Evolutionary conservation across 257 asterid species (phyloP).

Genomic region (Lavandula angustifolia): DNA sequence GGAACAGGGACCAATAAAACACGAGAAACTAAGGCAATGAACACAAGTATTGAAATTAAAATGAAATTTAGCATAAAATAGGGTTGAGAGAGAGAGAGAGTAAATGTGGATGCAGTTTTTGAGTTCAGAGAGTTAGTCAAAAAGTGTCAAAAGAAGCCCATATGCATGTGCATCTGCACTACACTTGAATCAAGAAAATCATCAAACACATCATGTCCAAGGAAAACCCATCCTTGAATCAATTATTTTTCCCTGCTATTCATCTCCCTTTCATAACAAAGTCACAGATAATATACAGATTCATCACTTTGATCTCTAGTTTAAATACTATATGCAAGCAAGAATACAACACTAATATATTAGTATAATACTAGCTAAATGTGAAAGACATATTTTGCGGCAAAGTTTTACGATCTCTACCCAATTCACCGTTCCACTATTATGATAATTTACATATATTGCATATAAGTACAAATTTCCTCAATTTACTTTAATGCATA

Average conservation of each 20-base stretch:
- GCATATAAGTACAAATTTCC: no score
- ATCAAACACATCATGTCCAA: slow-evolving; percentile 15
- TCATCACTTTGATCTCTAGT: neutral
- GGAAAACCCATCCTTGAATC: slow-evolving; percentile 14
- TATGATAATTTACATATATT: no score
- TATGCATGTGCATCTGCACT: slow-evolving; percentile 36
- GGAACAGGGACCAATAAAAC: slow-evolving; percentile 35
- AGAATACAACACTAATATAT: no score
- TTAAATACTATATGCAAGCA: no score
- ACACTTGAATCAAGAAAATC: slow-evolving; percentile 39
- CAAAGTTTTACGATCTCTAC: no score
- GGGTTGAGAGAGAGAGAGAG: neutral
- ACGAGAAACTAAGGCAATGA: neutral
- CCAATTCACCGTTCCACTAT: no score
- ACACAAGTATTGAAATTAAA: neutral
- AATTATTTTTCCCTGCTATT: neutral
- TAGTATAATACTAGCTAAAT: neutral
- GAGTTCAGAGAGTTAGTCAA: slow-evolving; percentile 50
- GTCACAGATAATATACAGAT: neutral
- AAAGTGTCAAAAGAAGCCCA: slow-evolving; percentile 54
- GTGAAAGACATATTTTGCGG: neutral
- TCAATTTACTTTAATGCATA: no score
- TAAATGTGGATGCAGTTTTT: slow-evolving; percentile 33
- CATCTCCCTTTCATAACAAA: slow-evolving; percentile 9
- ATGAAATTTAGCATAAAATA: neutral